Evolutionary conservation across 1,139 yeast species (phyloP).

Genomic region (Pichia inconspicua): DNA sequence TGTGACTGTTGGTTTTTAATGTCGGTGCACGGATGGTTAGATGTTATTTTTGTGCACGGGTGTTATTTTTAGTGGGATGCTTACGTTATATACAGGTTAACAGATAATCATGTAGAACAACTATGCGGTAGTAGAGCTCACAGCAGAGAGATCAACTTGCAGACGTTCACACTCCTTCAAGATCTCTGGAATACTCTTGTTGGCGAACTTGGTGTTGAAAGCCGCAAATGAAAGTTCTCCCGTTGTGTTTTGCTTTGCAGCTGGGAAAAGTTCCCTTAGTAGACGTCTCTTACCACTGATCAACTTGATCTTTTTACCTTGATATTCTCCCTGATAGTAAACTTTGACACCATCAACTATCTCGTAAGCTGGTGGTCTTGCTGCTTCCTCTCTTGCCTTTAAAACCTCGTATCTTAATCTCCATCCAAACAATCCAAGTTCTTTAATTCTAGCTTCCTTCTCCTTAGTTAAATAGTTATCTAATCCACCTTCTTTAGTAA

Average conservation of each 20-base stretch:
- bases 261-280: constrained; percentile 45
- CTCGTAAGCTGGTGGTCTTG: constrained; percentile 22
- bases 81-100: neutral
- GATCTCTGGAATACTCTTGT: constrained; percentile 36
- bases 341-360: constrained; percentile 36
- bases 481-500: constrained; percentile 88
- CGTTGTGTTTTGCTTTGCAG: constrained; percentile 39
- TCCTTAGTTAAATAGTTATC: constrained; percentile 83
- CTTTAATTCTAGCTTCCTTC: constrained; percentile 81
- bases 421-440: constrained; percentile 92
- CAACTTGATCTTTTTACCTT: constrained; percentile 41
- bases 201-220: constrained; percentile 37
- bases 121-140: neutral
- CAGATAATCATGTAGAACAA: no score
- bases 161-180: constrained; percentile 29
- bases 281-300: constrained; percentile 59
- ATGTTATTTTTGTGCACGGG: neutral
- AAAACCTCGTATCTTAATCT: constrained; percentile 69
- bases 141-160: constrained; percentile 32
- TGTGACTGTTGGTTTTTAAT: constrained; percentile 10
- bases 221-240: constrained; percentile 38
- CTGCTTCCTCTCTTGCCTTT: constrained; percentile 26
- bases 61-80: neutral
- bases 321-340: constrained; percentile 40
- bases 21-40: constrained; percentile 16